These are phyloP conservation scores for Solanum acaule DNA, from an alignment of 257 asterid species.

Conservation along the genomic window DNA sequence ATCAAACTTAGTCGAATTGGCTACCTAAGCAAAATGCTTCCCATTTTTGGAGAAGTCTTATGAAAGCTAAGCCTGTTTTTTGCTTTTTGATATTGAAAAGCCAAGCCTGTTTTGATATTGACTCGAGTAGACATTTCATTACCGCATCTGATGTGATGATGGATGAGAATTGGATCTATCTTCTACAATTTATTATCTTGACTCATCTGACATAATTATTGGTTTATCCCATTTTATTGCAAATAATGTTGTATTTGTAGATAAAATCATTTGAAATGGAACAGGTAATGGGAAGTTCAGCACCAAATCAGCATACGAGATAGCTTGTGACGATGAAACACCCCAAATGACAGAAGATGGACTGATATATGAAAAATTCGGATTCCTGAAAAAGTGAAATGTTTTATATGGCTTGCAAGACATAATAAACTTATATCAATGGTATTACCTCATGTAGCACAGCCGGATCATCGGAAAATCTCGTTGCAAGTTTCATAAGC, in stretches of 20 bases:
- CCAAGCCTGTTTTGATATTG: not conserved
- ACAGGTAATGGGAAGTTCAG: not conserved
- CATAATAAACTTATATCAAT: not conserved
- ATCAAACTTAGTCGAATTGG: not conserved
- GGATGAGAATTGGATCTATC: not conserved
- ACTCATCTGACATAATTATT: not conserved
- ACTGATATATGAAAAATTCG: not conserved
- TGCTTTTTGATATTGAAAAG: not conserved
- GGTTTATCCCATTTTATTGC: not conserved
- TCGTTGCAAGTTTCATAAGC: constrained; percentile 63
- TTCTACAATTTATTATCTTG: not conserved
- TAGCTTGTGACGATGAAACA: not conserved
- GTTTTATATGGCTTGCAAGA: not conserved
- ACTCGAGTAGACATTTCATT: not conserved
- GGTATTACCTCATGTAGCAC: constrained; percentile 72
- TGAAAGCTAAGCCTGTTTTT: not conserved
- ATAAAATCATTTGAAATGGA: not conserved
- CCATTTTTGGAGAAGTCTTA: not conserved
- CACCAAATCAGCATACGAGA: not conserved
- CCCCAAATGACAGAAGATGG: not conserved
- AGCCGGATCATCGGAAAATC: constrained; percentile 65
- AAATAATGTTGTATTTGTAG: not conserved
- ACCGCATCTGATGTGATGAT: not conserved
- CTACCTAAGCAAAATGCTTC: not conserved
- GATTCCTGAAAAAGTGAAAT: not conserved